These are phyloP conservation scores for Russula compacta DNA, from an alignment of 768 basidiomycete species.

Conservation along the genomic window DNA sequence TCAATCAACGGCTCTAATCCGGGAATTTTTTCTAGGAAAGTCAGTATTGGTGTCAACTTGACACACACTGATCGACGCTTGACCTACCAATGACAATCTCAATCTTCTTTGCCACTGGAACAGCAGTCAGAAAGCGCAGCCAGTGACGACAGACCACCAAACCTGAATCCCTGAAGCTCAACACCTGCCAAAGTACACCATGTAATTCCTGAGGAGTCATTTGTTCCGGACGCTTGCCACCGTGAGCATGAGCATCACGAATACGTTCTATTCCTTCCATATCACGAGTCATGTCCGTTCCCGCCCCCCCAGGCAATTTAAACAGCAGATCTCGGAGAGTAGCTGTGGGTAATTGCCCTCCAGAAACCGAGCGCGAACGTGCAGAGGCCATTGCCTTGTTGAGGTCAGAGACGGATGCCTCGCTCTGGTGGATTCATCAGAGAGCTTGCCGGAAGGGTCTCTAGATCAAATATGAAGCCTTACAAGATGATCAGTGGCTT, in stretches of 20 bases:
- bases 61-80: neutral
- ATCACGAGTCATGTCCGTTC: conserved; percentile 52
- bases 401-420: conserved; percentile 83
- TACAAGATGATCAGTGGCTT: conserved; percentile 57
- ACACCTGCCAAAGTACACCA: conserved; percentile 71
- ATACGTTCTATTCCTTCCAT: conserved; percentile 61
- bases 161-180: conserved; percentile 79
- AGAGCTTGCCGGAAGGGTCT: neutral
- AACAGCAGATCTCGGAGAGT: conserved; percentile 52
- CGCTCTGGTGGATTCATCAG: conserved; percentile 1
- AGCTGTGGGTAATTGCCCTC: conserved; percentile 33
- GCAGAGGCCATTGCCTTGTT: conserved; percentile 70
- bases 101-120: conserved; percentile 65
- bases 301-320: conserved; percentile 52
- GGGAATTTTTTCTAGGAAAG: conserved; percentile 63
- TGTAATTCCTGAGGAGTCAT: conserved; percentile 90
- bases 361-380: conserved; percentile 34
- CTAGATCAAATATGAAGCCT: conserved; percentile 16
- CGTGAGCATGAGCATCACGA: conserved; percentile 33
- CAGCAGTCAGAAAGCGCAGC: neutral
- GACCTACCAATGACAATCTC: conserved; percentile 54
- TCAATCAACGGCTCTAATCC: conserved; percentile 67
- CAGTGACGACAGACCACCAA: conserved; percentile 17
- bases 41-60: neutral
- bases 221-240: conserved; percentile 63